Conservation (phyloP, 805 yeast genomes). For the Ogataea philodendri region DNA sequence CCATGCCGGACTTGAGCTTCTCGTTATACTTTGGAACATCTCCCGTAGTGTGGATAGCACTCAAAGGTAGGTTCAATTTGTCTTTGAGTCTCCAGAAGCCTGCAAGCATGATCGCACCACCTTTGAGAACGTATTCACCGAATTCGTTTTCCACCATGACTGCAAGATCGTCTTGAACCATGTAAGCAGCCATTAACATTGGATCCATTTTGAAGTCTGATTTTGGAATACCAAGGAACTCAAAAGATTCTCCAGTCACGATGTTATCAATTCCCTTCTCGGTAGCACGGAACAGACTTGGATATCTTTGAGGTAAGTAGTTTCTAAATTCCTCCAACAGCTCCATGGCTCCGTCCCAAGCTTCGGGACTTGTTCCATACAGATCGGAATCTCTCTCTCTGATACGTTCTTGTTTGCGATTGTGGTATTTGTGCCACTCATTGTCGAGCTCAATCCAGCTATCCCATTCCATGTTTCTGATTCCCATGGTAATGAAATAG, state of each 20-base stretch:
- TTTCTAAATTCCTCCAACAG: slow-evolving; percentile 49
- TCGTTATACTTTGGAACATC: slow-evolving; percentile 65
- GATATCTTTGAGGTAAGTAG: slow-evolving; percentile 58
- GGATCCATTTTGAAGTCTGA: slow-evolving; percentile 49
- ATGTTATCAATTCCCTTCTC: slow-evolving; percentile 48
- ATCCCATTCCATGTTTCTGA: slow-evolving; percentile 57
- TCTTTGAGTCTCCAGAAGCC: slow-evolving; percentile 70
- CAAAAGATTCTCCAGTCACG: slow-evolving; percentile 52
- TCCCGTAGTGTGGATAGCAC: slow-evolving; percentile 60
- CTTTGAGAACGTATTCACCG: slow-evolving; percentile 56
- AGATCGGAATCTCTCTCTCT: slow-evolving; percentile 44
- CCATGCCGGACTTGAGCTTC: slow-evolving; percentile 61
- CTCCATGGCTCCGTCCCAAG: slow-evolving; percentile 55
- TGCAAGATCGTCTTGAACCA: slow-evolving; percentile 67
- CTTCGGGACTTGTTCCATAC: slow-evolving; percentile 51
- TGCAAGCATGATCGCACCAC: slow-evolving; percentile 62
- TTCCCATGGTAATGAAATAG: slow-evolving; percentile 68
- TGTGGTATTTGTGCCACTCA: slow-evolving; percentile 58
- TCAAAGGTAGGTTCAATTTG: slow-evolving; percentile 53
- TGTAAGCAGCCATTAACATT: slow-evolving; percentile 52
- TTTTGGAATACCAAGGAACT: slow-evolving; percentile 29
- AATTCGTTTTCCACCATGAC: slow-evolving; percentile 59
- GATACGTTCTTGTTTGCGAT: slow-evolving; percentile 49
- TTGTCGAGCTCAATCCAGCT: slow-evolving; percentile 69
- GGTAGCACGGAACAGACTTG: slow-evolving; percentile 47